Conservation (phyloP, 208 protist species). For the Trypanosoma cruzi region DNA sequence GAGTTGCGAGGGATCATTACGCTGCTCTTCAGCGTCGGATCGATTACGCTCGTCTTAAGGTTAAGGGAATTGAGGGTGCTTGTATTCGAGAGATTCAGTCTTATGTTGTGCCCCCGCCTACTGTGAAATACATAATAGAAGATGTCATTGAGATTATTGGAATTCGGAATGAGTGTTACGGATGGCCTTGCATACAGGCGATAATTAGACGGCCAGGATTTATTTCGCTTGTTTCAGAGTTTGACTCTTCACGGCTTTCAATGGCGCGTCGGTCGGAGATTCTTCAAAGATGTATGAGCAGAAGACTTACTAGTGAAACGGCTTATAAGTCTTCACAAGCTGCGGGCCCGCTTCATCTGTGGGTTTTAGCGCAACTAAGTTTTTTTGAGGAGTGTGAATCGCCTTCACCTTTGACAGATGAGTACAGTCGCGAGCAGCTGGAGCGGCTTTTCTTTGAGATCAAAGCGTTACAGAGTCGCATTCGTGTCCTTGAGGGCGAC, state of each 20-base stretch:
- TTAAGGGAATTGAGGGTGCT: slow-evolving; percentile 38
- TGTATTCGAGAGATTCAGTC: slow-evolving; percentile 38
- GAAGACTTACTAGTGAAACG: slow-evolving; percentile 21
- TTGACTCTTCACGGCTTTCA: slow-evolving; percentile 38
- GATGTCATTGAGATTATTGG: slow-evolving; percentile 44
- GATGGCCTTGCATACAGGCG: slow-evolving; percentile 31
- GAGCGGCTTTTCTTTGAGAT: slow-evolving; percentile 12
- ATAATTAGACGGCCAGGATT: slow-evolving; percentile 33
- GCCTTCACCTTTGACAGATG: no score
- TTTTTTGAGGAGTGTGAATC: slow-evolving; percentile 11
- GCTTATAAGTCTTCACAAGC: slow-evolving; percentile 37
- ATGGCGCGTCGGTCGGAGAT: slow-evolving; percentile 24
- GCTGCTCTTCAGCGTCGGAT: slow-evolving; percentile 22
- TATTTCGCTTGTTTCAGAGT: slow-evolving; percentile 34
- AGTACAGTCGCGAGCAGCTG: not conserved
- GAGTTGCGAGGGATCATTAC: slow-evolving; percentile 22
- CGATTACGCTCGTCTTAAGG: slow-evolving; percentile 23
- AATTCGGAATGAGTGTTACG: slow-evolving; percentile 11
- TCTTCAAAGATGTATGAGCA: slow-evolving; percentile 26
- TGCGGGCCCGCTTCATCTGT: slow-evolving; percentile 36
- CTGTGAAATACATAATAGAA: slow-evolving; percentile 33
- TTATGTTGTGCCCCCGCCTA: slow-evolving; percentile 30
- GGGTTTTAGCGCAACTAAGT: slow-evolving; percentile 40
- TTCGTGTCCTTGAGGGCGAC: not conserved
- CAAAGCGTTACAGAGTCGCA: slow-evolving; percentile 1